These are phyloP conservation scores for Lodderomyces oxycetoniae DNA, from an alignment of 1,139 yeast species.

Conservation along the genomic window DNA sequence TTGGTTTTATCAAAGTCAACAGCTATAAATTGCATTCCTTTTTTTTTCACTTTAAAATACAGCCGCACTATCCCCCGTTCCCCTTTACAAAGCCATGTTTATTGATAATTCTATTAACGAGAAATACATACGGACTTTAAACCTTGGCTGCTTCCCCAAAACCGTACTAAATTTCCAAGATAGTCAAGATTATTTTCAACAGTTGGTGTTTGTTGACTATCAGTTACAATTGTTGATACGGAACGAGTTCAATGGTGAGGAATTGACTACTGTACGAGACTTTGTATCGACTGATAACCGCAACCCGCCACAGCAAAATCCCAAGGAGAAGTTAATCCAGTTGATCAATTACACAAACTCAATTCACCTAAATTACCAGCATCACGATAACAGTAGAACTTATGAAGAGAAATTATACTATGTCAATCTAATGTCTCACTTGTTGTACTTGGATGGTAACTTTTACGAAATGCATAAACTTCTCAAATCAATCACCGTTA, in stretches of 20 bases:
- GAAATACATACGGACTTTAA: slow-evolving; percentile 24
- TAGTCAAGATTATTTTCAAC: slow-evolving; percentile 34
- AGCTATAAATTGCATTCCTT: too few species aligned
- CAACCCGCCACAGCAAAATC: slow-evolving; percentile 14
- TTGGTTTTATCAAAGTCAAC: too few species aligned
- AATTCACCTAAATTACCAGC: slow-evolving; percentile 24
- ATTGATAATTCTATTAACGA: slow-evolving; percentile 24
- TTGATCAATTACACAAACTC: slow-evolving; percentile 29
- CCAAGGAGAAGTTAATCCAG: slow-evolving; percentile 25
- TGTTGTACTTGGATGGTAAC: slow-evolving; percentile 30
- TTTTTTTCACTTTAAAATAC: not conserved
- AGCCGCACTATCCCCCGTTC: too few species aligned
- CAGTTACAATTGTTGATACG: slow-evolving; percentile 34
- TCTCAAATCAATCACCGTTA: slow-evolving; percentile 17
- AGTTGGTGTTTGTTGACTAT: slow-evolving; percentile 36
- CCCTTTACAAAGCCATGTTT: slow-evolving; percentile 14
- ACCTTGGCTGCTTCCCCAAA: slow-evolving; percentile 38
- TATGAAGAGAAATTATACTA: slow-evolving; percentile 34
- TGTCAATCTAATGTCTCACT: slow-evolving; percentile 33
- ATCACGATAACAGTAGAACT: slow-evolving; percentile 20
- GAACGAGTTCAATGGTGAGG: slow-evolving; percentile 29
- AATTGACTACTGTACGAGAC: slow-evolving; percentile 20
- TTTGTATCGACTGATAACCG: slow-evolving; percentile 13
- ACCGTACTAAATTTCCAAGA: slow-evolving; percentile 32
- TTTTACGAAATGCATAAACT: slow-evolving; percentile 19